Percentiles rank a stretch among this genome's conserved stretches.
These are phyloP conservation scores for Gynandropsis gynandra DNA, from an alignment of 345 rosid species.

Conservation along the genomic window DNA sequence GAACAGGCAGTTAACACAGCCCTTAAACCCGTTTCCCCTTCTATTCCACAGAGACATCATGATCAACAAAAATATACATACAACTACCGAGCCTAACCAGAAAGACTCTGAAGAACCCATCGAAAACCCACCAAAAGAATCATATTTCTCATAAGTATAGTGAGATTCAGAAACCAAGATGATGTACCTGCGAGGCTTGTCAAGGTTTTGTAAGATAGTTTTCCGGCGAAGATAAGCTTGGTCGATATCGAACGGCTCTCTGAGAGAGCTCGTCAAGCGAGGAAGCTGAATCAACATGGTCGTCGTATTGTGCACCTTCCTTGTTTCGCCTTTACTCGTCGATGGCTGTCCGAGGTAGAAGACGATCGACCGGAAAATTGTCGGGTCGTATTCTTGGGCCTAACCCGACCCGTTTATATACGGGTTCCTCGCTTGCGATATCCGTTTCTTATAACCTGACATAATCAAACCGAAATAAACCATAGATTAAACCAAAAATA, in stretches of 20 bases:
- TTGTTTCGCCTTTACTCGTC: neutral
- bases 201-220: conserved; percentile 45
- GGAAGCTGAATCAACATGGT: conserved; percentile 68
- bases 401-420: too few relatives aligned
- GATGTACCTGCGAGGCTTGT: conserved; percentile 46
- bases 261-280: conserved; percentile 71
- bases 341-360: neutral
- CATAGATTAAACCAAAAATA: too few relatives aligned
- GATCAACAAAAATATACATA: conserved; percentile 13
- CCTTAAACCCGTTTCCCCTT: too few relatives aligned
- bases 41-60: neutral
- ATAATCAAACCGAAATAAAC: too few relatives aligned
- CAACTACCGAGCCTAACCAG: conserved; percentile 13
- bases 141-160: neutral
- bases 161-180: neutral
- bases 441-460: too few relatives aligned
- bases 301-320: neutral
- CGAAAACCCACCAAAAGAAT: conserved; percentile 7
- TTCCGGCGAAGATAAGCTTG: conserved; percentile 84
- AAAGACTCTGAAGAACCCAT: neutral
- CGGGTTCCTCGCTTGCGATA: too few relatives aligned
- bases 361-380: neutral
- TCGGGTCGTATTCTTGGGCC: neutral
- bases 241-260: conserved; percentile 81
- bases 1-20: too few relatives aligned